Evolutionary conservation across 2,329 filamentous ascomycete species (phyloP), one percentile per base, ranked within the genome.

Genomic region (Zopfia rhizophila): DNA sequence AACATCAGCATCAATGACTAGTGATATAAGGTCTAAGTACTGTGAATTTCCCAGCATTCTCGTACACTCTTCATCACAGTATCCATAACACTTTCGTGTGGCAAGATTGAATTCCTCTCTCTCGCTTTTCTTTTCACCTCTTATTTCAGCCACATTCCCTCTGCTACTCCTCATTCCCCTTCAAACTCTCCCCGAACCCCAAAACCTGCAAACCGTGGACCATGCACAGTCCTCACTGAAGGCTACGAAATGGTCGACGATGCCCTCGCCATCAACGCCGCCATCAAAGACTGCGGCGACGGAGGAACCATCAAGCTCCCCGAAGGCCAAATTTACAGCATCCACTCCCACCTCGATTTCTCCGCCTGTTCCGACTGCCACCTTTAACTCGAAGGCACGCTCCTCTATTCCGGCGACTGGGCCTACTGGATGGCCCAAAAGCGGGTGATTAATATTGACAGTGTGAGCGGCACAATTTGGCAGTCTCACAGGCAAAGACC

Each of bases 251-350:
- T 65, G 2, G 65, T 52, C 0, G 74, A 78, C 28, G 75, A 78
- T 45, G 65, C 69, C 1, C 75, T 75, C 1, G 73, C 74, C 1
- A 77, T 78, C 28, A 51, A 59, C 18, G 61, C 69, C 2, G 75
- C 75, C 1, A 69, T 78, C 13, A 37, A 65, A 8, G 59, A 48
- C 7, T 76, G 74, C 36, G 74, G 74, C 6, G 62, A 66, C 12
- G 72, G 72, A 10, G 75, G 75, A 10, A 76, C 69, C 0, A 77
- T 78, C 17, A 60, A 73, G 1, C 72, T 78, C 24, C 75, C 75
- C 0, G 59, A 65, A 0, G 69, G 65, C 6, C 64, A 49, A 3
- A 75, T 72, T 1, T 78, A 77, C 53, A 66, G 69, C 38, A 55
- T 78, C 19, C 71, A 72, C 43, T 73, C 70, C 14, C 64, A 66